These are phyloP conservation scores for Pleurotus pulmonarius DNA, from an alignment of 768 basidiomycete species.

Conservation along the genomic window DNA sequence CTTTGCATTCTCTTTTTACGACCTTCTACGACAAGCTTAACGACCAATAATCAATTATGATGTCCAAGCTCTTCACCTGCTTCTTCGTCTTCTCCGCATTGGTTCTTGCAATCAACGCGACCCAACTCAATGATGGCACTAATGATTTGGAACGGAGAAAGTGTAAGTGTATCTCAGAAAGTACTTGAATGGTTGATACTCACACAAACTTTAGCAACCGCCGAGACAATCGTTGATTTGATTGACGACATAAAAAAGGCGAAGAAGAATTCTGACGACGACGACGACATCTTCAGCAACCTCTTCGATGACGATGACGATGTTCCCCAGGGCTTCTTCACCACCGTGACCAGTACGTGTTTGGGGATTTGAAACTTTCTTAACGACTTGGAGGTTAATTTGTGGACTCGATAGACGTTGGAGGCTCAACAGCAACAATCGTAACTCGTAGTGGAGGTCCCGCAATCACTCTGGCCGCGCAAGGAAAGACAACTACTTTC, in stretches of 20 bases:
- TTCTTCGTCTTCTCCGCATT: slow-evolving; percentile 2
- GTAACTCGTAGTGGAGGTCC: slow-evolving; percentile 7
- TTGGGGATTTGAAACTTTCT: background rate
- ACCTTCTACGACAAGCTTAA: slow-evolving; percentile 2
- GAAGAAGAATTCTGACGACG: slow-evolving; percentile 10
- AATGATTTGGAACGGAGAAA: background rate
- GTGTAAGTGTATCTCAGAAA: background rate
- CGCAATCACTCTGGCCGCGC: slow-evolving; percentile 8
- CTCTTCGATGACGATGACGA: slow-evolving; percentile 4
- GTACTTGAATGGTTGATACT: too few relatives aligned
- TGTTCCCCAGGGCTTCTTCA: background rate
- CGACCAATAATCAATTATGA: background rate
- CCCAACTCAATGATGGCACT: background rate
- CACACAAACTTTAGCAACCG: background rate
- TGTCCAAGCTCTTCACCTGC: slow-evolving; percentile 3
- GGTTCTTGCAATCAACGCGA: background rate
- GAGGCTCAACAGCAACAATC: slow-evolving; percentile 7
- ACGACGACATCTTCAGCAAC: background rate
- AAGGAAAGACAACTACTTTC: slow-evolving; percentile 10
- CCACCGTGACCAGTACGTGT: background rate
- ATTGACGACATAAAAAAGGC: slow-evolving; percentile 17
- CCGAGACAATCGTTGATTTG: slow-evolving; percentile 15
- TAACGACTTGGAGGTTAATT: background rate
- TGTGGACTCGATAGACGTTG: background rate
- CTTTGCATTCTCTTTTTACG: slow-evolving; percentile 5